Evolutionary conservation across 371 early-diverging fungal genomes (phyloP).

Genomic region (Mortierella sp.): DNA sequence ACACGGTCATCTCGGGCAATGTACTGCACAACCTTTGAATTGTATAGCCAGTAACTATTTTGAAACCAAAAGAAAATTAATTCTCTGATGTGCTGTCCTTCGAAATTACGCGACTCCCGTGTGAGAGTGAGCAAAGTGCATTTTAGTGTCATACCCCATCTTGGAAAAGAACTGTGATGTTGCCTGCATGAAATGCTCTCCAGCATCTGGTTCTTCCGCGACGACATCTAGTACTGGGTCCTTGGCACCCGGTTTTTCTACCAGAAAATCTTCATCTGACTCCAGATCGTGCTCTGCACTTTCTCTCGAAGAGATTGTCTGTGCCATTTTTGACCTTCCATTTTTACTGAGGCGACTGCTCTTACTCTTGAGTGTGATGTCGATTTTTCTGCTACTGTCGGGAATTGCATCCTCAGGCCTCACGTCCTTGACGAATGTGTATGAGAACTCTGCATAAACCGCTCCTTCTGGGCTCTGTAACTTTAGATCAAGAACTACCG

Average conservation of each 20-base stretch:
- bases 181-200: slow-evolving; percentile 50
- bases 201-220: slow-evolving; percentile 36
- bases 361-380: background rate
- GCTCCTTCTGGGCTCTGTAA: slow-evolving; percentile 26
- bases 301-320: background rate
- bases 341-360: background rate
- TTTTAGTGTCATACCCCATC: slow-evolving; percentile 35
- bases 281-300: background rate
- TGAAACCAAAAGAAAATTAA: background rate
- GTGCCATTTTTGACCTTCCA: background rate
- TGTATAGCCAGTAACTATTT: slow-evolving; percentile 51
- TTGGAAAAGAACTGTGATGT: slow-evolving; percentile 51
- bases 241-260: background rate
- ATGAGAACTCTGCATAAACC: slow-evolving; percentile 25
- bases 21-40: slow-evolving; percentile 46
- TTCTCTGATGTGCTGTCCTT: background rate
- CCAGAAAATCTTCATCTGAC: slow-evolving; percentile 1
- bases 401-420: background rate
- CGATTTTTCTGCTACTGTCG: background rate
- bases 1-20: slow-evolving; percentile 42
- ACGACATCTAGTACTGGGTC: background rate
- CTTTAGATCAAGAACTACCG: slow-evolving; percentile 20
- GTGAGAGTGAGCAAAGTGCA: background rate
- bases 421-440: slow-evolving; percentile 19
- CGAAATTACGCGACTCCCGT: background rate